Evolutionary conservation across 345 rosid genomes (phyloP).

Genomic region (Citrus trifoliata): DNA sequence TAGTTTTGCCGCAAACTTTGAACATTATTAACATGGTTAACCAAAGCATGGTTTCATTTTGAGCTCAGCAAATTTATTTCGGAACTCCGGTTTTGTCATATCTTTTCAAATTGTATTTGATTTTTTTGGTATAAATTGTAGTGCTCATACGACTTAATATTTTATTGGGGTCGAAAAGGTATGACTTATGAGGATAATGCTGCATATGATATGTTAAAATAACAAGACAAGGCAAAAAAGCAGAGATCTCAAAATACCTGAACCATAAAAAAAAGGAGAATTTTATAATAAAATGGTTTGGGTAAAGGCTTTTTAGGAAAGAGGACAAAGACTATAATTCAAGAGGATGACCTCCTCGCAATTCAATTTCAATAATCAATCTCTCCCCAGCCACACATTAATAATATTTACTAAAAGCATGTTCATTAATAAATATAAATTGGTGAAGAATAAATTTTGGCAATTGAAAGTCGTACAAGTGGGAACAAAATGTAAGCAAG

Average conservation of each 20-base stretch:
- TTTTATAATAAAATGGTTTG: neutral
- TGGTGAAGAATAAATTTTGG: too few relatives aligned
- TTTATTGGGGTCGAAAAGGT: constrained; percentile 6
- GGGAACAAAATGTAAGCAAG: too few relatives aligned
- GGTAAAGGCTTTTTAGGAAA: neutral
- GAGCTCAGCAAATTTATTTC: too few relatives aligned
- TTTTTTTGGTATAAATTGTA: neutral
- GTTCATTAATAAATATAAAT: too few relatives aligned
- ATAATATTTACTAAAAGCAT: neutral
- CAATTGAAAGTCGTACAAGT: neutral
- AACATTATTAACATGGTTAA: neutral
- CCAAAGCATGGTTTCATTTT: neutral
- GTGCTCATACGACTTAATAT: neutral
- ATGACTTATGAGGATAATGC: neutral
- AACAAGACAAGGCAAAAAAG: neutral
- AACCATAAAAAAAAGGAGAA: neutral
- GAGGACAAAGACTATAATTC: neutral
- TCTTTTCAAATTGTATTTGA: neutral
- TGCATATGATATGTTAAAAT: neutral
- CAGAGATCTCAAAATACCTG: neutral
- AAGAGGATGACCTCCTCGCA: neutral
- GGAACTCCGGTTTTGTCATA: neutral
- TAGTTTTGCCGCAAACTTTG: neutral
- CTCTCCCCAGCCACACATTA: neutral
- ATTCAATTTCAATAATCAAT: neutral